Conservation (phyloP, 2,329 filamentous ascomycete genomes). For the Pestalotiopsis sp. region DNA sequence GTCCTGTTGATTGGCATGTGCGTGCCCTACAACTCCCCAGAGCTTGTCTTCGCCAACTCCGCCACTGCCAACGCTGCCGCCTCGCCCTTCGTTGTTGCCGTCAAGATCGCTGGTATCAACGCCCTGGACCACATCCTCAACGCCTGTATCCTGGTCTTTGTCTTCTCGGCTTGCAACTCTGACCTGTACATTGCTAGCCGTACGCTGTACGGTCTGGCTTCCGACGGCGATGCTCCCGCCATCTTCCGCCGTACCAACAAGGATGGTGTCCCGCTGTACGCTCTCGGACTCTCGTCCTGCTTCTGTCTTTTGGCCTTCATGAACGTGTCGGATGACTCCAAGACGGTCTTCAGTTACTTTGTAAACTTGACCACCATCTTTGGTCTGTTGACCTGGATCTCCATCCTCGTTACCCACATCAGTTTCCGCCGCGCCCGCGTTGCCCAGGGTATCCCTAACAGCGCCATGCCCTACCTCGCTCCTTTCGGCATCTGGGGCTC, state of each 20-base stretch:
- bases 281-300: slow-evolving; percentile 61
- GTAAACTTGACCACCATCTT: slow-evolving; percentile 71
- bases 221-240: slow-evolving; percentile 70
- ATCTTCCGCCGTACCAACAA: slow-evolving; percentile 74
- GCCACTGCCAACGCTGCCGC: slow-evolving; percentile 55
- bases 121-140: slow-evolving; percentile 70
- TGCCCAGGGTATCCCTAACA: slow-evolving; percentile 60
- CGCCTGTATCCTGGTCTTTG: slow-evolving; percentile 73
- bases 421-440: slow-evolving; percentile 65
- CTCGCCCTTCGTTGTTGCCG: slow-evolving; percentile 77
- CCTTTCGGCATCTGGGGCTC: slow-evolving; percentile 75
- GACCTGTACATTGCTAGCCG: slow-evolving; percentile 77
- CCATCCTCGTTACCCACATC: slow-evolving; percentile 69
- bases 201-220: slow-evolving; percentile 73
- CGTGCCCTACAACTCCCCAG: slow-evolving; percentile 68
- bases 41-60: slow-evolving; percentile 61
- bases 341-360: slow-evolving; percentile 64
- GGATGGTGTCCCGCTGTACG: slow-evolving; percentile 70
- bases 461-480: slow-evolving; percentile 63
- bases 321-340: slow-evolving; percentile 62
- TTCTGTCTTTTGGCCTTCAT: slow-evolving; percentile 72
- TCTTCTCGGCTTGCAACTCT: slow-evolving; percentile 77
- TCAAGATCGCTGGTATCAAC: slow-evolving; percentile 64
- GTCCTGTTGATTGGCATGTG: slow-evolving; percentile 77
- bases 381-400: slow-evolving; percentile 68